Base-by-base conservation (phyloP, 1,139 yeast genomes). In the Yarrowia galli region DNA sequence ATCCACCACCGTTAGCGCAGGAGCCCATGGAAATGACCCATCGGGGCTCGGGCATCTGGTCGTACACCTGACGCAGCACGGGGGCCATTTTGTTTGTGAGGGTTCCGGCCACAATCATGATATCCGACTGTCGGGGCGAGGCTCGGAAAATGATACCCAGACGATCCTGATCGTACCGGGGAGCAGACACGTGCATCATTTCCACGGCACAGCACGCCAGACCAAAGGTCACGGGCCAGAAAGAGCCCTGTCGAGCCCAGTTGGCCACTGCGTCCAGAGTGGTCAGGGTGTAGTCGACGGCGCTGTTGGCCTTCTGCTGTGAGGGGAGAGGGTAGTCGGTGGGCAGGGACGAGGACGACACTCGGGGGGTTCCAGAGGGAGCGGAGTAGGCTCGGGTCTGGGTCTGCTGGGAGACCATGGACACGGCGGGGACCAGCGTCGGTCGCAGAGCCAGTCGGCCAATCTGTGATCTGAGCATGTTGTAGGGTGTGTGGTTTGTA, bases 151-250 rank as follows among this genome's bases (percentile, higher is more conserved):
- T 91, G 77, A 91, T 91, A 75, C 97, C 97, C 78, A 91, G 83
- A 78, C 97, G 87, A 82, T 91, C 97, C 81, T 91, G 97, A 81
- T 91, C 97, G 80, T 91, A 91, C 78, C 97, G 84, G 71, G 97
- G 96, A 69, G 96, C 88, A 36, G 97, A 91, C 58, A 89, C 91
- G 80, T 91, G 97, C 97, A 91, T 91, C 97, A 91, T 91, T 80
- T 91, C 97, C 61, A 91, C 96, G 71, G 97, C 96, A 82, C 97
- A 91, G 81, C 97, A 91, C 10, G 97, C 97, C 75, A 91, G 83
- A 53, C 97, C 97, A 79, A 91, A 91, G 64, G 97, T 91, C 67
- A 91, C 96, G 16, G 97, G 97, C 97, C 97, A 91, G 79, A 91
- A 91, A 5, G 96, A 89, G 40, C 96, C 91, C 77, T 90, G 92